Base-by-base conservation (phyloP, 2,329 filamentous ascomycete species). In the Waltergamsia citrina region DNA sequence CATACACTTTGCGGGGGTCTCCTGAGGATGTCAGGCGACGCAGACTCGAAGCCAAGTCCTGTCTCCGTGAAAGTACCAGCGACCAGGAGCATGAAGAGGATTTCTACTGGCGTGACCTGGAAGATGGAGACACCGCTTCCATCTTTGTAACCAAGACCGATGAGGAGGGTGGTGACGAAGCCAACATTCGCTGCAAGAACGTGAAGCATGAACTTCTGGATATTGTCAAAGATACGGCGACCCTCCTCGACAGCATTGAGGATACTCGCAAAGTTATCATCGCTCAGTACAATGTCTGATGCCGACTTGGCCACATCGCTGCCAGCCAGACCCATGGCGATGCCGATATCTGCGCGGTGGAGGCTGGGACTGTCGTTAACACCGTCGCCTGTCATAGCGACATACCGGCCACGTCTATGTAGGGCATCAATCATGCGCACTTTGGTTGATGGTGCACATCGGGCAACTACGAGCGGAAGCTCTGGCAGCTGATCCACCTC, bases 351-450 rank as follows among this genome's bases (percentile, higher is more conserved):
- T 2, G 78, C 71, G 32, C 66, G 67, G 51, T 80, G 76, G 17
- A 83, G 65, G 11, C 74, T 78, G 1, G 78, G 79, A 7, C 73
- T 74, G 47, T 83, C 79, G 41, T 83, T 83, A 21, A 82, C 78
- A 31, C 78, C 78, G 43, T 83, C 79, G 32, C 78, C 78, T 19
- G 77, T 82, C 77, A 82, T 82, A 32, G 76, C 77, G 24, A 70
- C 74, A 47, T 75, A 82, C 12, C 61, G 59, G 21, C 65, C 65
- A 28, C 77, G 69, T 15, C 78, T 67, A 47, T 83, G 78, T 14
- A 84, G 64, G n/a, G 78, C 78, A 38, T 81, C 76, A 37, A 85
- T 81, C 79, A 85, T 84, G 28, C 78, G 70, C 8, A 82, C 78
- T 48, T 85, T 85, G 4, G 80, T 84, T 18, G 71, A 69, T 0